Base-by-base conservation (phyloP, 495 filamentous ascomycete species). In the Penicillium maclennaniae region DNA sequence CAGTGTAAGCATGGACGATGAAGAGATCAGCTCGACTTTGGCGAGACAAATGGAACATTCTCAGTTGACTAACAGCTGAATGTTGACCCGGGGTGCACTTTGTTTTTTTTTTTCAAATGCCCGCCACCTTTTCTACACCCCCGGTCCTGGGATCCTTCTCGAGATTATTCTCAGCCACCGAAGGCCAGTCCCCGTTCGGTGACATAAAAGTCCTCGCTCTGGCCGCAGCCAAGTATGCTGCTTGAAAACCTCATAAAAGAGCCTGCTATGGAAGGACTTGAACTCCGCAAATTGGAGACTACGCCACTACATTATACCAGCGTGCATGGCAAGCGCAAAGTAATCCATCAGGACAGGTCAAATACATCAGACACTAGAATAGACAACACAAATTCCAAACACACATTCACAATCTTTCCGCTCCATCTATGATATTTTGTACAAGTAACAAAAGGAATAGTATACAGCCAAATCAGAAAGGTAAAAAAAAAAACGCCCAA, bases 21-120 rank as follows among this genome's bases (percentile, higher is more conserved):
- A 82, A 58, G 79, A 83, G 49, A 69, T 67, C 43, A 82, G 80
- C 56, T 74, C 79, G 19, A 82, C 77, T 16, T 55, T 85, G 47
- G 71, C 71, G 54, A 65, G 79, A 43, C 74, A 76, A 59, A 82
- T 84, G 75, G 82, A 82, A 56, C 68, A 68, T 36, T 54, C 80
- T 21, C 71, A 78, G 54, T 56, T 83, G 50, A 72, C 71, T n/a
- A 66, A 61, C 50, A 60, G 61, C 39, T 67, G 61, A 67, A 26
- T 4, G 39, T 6, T 34, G 23, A 16, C 38, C 16, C n/a, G 38
- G 4, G 9, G 16, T 7, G 19, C 38, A 16, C n/a, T n/a, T n/a
- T n/a, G n/a, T n/a, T n/a, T n/a, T n/a, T 17, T 40, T 20, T 4
- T 12, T 34, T 2, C 5, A 40, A 20, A 40, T 40, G 38, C 38